Base-by-base conservation (phyloP, 2,329 filamentous ascomycete genomes). In the Hyphodiscus sp. region DNA sequence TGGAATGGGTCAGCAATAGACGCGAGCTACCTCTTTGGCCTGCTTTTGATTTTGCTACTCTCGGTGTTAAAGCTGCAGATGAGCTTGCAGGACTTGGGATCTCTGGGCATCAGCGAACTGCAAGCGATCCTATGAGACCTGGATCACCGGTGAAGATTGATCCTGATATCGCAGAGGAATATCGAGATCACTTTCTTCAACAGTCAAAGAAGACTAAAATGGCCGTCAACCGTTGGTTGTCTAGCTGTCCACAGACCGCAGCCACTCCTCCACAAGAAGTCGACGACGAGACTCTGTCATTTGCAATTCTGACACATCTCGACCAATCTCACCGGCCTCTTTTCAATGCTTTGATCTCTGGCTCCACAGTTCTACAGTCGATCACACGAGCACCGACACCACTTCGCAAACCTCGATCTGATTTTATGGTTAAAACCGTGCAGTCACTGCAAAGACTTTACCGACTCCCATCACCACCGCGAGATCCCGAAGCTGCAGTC, bases 111-210 rank as follows among this genome's bases (percentile, higher is more conserved):
- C 72, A 76, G 46, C 71, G 74, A 33, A 56, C 88, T 71, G 82
- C 86, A 74, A 75, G 89, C 44, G 67, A 75, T 30, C 78, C 79
- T 10, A 72, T 71, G 3, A 74, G 82, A 41, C 82, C 82, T 10
- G 73, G 75, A 5, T 85, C 82, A 0, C 82, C 82, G 8, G 73
- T 85, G 49, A 82, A 95, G 69, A 82, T 97, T 55, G 92, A 97
- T 63, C 89, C 94, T 7, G 92, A 97, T 68, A 89, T 97, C 11
- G 91, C 91, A 0, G 91, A 96, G 59, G 90, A 96, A 68, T 96
- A 92, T 66, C 82, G 90, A 45, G 91, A 94, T 50, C 91, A 96
- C 67, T 97, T 95, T 68, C 82, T 95, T 49, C 85, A 88, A 41
- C 91, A 96, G 69, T 91, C 89, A 7, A 90, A 91, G 69, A 96